phyloP scores from a whole-genome alignment of 2,329 filamentous ascomycete species.

The Alternaria ethzedia region DNA sequence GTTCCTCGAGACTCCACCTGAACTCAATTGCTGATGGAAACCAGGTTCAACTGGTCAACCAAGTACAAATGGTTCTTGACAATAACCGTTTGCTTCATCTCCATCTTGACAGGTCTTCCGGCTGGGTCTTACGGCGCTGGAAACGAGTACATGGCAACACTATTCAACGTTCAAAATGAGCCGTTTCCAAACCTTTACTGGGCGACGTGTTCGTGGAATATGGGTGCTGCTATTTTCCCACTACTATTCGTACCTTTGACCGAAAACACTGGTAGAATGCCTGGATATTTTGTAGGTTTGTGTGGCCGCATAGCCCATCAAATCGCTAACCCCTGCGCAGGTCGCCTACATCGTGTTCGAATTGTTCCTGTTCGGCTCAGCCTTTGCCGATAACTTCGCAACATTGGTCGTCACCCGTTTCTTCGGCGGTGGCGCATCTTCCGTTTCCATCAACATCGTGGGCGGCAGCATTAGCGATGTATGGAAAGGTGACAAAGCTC shows the following conservation, averaged over 20 bases:
- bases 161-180: conserved; percentile 47
- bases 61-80: conserved; percentile 52
- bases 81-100: conserved; percentile 52
- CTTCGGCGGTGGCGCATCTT: conserved; percentile 53
- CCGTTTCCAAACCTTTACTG: conserved; percentile 49
- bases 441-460: conserved; percentile 51
- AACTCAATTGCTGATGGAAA: no score
- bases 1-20: not conserved
- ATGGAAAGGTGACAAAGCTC: conserved; percentile 49
- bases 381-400: conserved; percentile 54
- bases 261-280: conserved; percentile 54
- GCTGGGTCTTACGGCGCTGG: conserved; percentile 51
- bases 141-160: conserved; percentile 40
- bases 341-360: conserved; percentile 51
- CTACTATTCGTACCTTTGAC: conserved; percentile 51
- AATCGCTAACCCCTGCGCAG: conserved; percentile 10
- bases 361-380: conserved; percentile 50
- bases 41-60: conserved; percentile 51
- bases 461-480: conserved; percentile 41
- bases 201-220: conserved; percentile 48
- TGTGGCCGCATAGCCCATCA: not conserved
- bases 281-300: conserved; percentile 48
- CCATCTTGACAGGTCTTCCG: conserved; percentile 51
- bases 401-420: conserved; percentile 53
- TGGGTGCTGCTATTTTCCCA: conserved; percentile 51